Evolutionary conservation across 176 grass and related monocot species (phyloP).

Genomic region (Eragrostis curvula): DNA sequence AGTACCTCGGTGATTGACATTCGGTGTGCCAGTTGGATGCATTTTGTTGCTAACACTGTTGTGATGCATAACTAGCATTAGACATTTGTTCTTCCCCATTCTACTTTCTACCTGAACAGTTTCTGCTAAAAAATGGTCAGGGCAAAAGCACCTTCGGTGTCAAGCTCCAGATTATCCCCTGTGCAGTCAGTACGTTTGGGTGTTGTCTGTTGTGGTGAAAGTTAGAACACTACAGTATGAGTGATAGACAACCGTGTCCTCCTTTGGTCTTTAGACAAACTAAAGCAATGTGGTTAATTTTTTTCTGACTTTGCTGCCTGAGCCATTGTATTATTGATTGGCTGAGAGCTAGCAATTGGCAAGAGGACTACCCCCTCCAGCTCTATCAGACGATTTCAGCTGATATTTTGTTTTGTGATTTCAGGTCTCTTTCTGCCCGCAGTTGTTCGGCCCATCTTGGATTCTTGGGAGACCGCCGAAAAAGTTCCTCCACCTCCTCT

Average conservation of each 20-base stretch:
- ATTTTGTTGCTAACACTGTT: neutral
- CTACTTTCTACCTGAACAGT: neutral
- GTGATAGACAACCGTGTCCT: neutral
- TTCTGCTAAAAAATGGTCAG: neutral
- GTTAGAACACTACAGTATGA: neutral
- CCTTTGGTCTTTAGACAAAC: neutral
- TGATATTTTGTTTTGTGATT: constrained; percentile 45
- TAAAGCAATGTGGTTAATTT: neutral
- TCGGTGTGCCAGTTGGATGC: neutral
- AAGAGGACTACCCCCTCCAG: neutral
- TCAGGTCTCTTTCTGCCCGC: constrained; percentile 95
- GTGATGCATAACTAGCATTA: neutral
- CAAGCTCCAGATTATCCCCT: neutral
- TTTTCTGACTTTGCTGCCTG: constrained; percentile 20
- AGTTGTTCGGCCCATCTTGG: constrained; percentile 88
- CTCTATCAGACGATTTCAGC: neutral
- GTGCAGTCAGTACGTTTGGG: neutral
- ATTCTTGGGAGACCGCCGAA: constrained; percentile 81
- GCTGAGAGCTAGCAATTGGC: no score
- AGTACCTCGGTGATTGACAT: neutral
- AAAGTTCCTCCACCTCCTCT: constrained; percentile 70
- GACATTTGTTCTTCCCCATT: neutral
- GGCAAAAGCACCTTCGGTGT: neutral
- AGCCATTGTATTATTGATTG: neutral
- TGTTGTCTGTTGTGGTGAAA: neutral